phyloP scores from a whole-genome alignment of 2,329 filamentous ascomycete genomes.

The Diaporthe longicolla region DNA sequence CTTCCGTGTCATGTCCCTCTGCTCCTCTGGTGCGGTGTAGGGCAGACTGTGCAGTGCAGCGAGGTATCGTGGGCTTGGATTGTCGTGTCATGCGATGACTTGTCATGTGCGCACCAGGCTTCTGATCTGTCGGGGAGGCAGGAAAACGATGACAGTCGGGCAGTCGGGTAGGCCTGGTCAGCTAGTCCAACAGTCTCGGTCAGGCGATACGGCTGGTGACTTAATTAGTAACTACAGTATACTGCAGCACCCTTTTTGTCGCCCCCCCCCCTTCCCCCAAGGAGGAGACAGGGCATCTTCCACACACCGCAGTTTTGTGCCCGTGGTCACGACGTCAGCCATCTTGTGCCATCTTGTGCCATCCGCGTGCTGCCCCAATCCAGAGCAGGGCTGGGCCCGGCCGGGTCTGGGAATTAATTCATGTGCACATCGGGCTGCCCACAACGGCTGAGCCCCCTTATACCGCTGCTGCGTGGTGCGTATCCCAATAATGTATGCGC shows the following conservation, averaged over 20 bases:
- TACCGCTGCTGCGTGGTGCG: background rate
- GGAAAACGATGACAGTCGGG: background rate
- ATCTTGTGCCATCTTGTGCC: slow-evolving; percentile 2
- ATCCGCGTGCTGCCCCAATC: background rate
- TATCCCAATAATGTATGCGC: background rate
- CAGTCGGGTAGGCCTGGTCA: no score
- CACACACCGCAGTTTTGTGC: slow-evolving; percentile 25
- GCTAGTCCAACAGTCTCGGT: no score
- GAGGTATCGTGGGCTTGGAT: slow-evolving; percentile 7
- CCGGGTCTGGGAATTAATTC: slow-evolving; percentile 1
- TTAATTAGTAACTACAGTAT: no score
- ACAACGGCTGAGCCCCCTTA: slow-evolving; percentile 4
- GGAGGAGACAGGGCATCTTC: background rate
- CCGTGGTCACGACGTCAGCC: slow-evolving; percentile 24
- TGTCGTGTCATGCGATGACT: slow-evolving; percentile 8
- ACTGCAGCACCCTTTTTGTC: slow-evolving; percentile 8
- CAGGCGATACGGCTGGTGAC: slow-evolving; percentile 1
- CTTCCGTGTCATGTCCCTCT: slow-evolving; percentile 6
- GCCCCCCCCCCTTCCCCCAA: background rate
- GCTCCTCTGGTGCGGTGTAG: background rate
- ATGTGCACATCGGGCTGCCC: background rate
- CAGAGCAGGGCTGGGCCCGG: slow-evolving; percentile 13
- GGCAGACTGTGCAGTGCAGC: background rate
- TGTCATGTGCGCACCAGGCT: slow-evolving; percentile 10
- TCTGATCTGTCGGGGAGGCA: background rate